Evolutionary conservation across 495 filamentous ascomycete genomes (phyloP).

Genomic region (Penicillium bialowiezense): DNA sequence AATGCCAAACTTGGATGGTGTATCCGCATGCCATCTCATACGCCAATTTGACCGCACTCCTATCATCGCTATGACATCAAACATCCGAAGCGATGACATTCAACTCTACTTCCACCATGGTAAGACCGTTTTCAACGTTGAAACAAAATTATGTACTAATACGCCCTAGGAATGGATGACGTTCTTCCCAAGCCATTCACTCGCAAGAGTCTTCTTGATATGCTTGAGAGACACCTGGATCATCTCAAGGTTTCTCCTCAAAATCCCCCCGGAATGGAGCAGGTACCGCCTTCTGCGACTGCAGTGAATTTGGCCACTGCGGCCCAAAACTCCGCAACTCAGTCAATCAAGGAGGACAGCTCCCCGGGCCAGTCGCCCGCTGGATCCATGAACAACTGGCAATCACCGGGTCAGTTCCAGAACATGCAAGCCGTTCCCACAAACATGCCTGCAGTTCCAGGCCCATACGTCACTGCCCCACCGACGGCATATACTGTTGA

Average conservation of each 20-base stretch:
- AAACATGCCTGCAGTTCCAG: slow-evolving; percentile 48
- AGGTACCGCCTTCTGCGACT: slow-evolving; percentile 41
- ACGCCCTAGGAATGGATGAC: slow-evolving; percentile 89
- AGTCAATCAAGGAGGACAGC: slow-evolving; percentile 75
- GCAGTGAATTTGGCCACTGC: slow-evolving; percentile 44
- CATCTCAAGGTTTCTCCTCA: slow-evolving; percentile 65
- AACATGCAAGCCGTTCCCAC: slow-evolving; percentile 58
- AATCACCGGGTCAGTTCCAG: slow-evolving; percentile 67
- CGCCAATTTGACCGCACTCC: slow-evolving; percentile 85
- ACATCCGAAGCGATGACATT: slow-evolving; percentile 95
- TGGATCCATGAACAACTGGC: slow-evolving; percentile 66
- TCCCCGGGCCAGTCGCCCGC: slow-evolving; percentile 76
- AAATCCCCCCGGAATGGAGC: slow-evolving; percentile 46
- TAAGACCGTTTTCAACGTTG: slow-evolving; percentile 42
- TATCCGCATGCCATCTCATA: slow-evolving; percentile 91
- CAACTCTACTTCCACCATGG: slow-evolving; percentile 96
- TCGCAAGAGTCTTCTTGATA: slow-evolving; percentile 85
- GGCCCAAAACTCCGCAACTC: slow-evolving; percentile 50
- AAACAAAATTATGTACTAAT: slow-evolving; percentile 16
- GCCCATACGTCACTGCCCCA: slow-evolving; percentile 46
- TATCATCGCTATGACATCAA: slow-evolving; percentile 98
- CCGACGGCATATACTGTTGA: slow-evolving; percentile 48
- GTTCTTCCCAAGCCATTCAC: slow-evolving; percentile 97
- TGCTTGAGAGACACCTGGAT: slow-evolving; percentile 84
- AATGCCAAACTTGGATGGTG: slow-evolving; percentile 94